A percentile compares a stretch with the other conserved stretches of the same genome.
phyloP scores from a whole-genome alignment of 2,329 filamentous ascomycete species.

The Paradendryphiella salina region DNA sequence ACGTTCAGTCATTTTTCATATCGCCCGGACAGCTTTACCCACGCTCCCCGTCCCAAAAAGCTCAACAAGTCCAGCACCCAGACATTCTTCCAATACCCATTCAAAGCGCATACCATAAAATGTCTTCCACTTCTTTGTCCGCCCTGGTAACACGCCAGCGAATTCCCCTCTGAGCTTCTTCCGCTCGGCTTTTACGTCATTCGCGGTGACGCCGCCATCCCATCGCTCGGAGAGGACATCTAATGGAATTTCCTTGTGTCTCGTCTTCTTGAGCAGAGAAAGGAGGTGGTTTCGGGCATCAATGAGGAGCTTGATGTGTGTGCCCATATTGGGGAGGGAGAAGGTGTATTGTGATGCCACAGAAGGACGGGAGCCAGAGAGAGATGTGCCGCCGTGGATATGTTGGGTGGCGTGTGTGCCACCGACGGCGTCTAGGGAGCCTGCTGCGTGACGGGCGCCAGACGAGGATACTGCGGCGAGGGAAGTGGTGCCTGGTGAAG shows the following conservation, averaged over 20 bases:
- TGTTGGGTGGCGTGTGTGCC: constrained; percentile 67
- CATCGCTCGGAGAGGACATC: constrained; percentile 67
- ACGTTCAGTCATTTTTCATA: too few species aligned
- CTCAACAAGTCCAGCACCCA: constrained; percentile 71
- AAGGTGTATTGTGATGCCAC: constrained; percentile 53
- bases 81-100: constrained; percentile 71
- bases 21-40: constrained; percentile 46
- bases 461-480: constrained; percentile 65
- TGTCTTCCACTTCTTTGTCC: constrained; percentile 70
- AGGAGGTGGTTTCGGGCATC: constrained; percentile 65
- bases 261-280: constrained; percentile 61
- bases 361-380: constrained; percentile 21
- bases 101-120: constrained; percentile 71
- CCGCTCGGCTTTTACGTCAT: constrained; percentile 52
- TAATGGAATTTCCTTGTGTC: constrained; percentile 66
- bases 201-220: constrained; percentile 64
- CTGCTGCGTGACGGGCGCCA: constrained; percentile 65
- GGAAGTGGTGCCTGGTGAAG: constrained; percentile 47
- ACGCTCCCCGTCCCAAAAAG: constrained; percentile 75
- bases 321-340: constrained; percentile 68
- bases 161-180: constrained; percentile 61
- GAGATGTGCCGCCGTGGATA: constrained; percentile 64
- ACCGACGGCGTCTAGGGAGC: constrained; percentile 69
- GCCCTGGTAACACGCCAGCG: constrained; percentile 60
- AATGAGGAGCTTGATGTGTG: constrained; percentile 67